Percentiles rank a stretch among this genome's conserved stretches.
phyloP scores from a whole-genome alignment of 78 protist genomes.

The Dictyostelium brefeldianum region DNA sequence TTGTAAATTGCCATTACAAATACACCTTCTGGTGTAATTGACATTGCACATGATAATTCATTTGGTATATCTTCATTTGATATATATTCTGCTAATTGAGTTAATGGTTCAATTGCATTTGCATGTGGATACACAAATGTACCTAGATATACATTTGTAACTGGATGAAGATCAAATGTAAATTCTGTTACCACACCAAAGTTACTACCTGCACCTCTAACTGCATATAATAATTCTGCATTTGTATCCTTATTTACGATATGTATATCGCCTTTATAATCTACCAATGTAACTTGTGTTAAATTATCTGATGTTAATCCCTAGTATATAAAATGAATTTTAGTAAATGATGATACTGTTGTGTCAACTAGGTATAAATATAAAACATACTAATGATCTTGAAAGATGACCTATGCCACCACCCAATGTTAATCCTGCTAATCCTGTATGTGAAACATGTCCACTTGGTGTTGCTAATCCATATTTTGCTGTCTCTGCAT shows the following conservation, averaged over 20 bases:
- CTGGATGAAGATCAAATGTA: constrained; percentile 17
- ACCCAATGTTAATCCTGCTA: constrained; percentile 40
- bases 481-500: background rate
- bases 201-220: constrained; percentile 64
- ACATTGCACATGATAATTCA: constrained; percentile 24
- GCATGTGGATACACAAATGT: constrained; percentile 16
- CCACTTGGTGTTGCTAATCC: constrained; percentile 36
- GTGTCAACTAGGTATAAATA: no score
- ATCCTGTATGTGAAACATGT: constrained; percentile 57
- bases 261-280: constrained; percentile 6
- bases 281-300: constrained; percentile 2
- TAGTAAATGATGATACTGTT: no score
- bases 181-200: constrained; percentile 51
- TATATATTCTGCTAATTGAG: background rate
- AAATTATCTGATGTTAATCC: constrained; percentile 51
- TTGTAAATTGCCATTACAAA: constrained; percentile 3
- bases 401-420: constrained; percentile 61
- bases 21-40: constrained; percentile 42
- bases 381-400: no score
- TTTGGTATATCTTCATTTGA: background rate
- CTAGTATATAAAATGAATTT: no score
- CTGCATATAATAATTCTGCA: constrained; percentile 35
- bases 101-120: background rate
- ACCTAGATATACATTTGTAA: constrained; percentile 4
- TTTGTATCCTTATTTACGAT: background rate